Base-by-base conservation (phyloP, 139 green algal genomes). In the Asterochloris sp. region DNA sequence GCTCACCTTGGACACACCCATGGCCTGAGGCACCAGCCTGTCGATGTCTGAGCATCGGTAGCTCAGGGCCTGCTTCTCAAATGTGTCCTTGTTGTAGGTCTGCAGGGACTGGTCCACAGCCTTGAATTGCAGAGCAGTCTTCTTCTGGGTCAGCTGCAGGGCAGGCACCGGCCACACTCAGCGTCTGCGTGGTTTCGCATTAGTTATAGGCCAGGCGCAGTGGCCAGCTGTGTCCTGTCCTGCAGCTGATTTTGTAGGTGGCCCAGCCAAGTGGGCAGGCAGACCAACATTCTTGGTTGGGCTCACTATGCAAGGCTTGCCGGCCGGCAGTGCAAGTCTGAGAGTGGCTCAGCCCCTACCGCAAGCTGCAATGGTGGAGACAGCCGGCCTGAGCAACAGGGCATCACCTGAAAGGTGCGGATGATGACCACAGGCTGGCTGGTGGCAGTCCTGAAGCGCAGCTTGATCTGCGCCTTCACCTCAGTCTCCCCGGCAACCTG, bases 401-500 rank as follows among this genome's bases (percentile, higher is more conserved):
- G 74, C 9, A 84, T 87, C 19, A 98, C 89, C 89, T 95, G 91
- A 81, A 98, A 98, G 2, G 87, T 94, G 0, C 96, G 88, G 0
- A 95, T 91, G 38, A 97, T 87, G 17, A 98, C 91, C 19, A 98
- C 86, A 24, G 92, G 89, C 78, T 93, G 86, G 17, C 88, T 86
- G 12, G 75, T 85, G 23, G 82, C 82, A 11, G 89, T 97, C 0
- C 74, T 79, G 84, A 99, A 95, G 15, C 94, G 88, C 80, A 99
- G 89, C 88, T 98, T 98, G 89, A 99, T 98, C 86, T 98, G 96
- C 4, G 90, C 97, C 82, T 98, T 99, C 14, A 97, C 93, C 84
- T 99, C 97, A 4, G 89, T 94, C 82, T 98, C 93, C 11, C 94
- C 92, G 14, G 95, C 92, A 14, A 98, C 87, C 93, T 96, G 88